Conservation (phyloP, 257 asterid species). For the Fraxinus pennsylvanica region DNA sequence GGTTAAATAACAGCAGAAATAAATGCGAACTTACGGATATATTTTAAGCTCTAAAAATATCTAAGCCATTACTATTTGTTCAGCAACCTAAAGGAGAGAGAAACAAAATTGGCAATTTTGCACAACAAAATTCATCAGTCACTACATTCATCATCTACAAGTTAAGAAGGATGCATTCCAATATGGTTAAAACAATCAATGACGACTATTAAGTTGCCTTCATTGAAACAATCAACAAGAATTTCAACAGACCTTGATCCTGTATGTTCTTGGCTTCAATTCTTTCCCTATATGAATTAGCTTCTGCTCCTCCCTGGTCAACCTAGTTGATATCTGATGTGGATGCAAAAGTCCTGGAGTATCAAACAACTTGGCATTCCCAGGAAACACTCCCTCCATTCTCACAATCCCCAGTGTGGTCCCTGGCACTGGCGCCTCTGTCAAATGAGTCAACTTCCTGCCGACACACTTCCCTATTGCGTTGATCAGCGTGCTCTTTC, state of each 20-base stretch:
- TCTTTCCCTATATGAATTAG: slow-evolving; percentile 61
- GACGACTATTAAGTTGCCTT: not conserved
- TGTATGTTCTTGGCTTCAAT: slow-evolving; percentile 84
- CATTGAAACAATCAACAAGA: not conserved
- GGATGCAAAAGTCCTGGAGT: slow-evolving; percentile 95
- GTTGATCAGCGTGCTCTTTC: slow-evolving; percentile 82
- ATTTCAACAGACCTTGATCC: slow-evolving; percentile 65
- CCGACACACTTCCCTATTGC: slow-evolving; percentile 70
- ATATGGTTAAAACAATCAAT: slow-evolving; percentile 11
- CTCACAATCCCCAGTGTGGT: slow-evolving; percentile 86
- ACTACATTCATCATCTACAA: slow-evolving; percentile 7
- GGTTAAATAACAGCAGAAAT: not conserved
- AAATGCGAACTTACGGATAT: not conserved
- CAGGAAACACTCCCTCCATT: slow-evolving; percentile 90
- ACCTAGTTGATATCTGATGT: slow-evolving; percentile 76
- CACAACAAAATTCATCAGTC: not conserved
- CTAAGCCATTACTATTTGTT: not conserved
- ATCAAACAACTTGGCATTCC: slow-evolving; percentile 77
- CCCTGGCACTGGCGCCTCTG: slow-evolving; percentile 91
- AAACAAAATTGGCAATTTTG: slow-evolving; percentile 1
- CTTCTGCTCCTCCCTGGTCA: slow-evolving; percentile 73
- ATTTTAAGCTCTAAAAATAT: not conserved
- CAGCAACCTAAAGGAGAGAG: slow-evolving; percentile 7
- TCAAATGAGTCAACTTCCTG: slow-evolving; percentile 57
- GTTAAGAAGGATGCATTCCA: not conserved